A percentile compares a stretch with the other conserved stretches of the same genome.
Evolutionary conservation across 1,284 basidiomycete genomes (phyloP).

Genomic region (Moesziomyces globuligerus): DNA sequence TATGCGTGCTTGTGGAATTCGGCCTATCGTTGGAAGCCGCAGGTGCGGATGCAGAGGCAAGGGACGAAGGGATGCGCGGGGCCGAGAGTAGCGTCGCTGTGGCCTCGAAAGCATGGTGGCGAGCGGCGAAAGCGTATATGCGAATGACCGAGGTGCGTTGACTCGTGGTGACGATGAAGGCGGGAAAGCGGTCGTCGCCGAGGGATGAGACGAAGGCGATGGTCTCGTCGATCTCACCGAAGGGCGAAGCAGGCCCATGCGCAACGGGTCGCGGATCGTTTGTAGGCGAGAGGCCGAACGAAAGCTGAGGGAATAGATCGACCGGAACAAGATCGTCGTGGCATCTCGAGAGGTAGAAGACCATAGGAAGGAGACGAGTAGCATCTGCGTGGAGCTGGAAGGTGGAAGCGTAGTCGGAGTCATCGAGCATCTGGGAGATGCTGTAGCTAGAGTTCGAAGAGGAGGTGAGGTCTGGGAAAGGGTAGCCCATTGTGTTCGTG

Average conservation of each 20-base stretch:
- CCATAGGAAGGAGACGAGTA: constrained; percentile 38
- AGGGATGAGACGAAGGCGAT: constrained; percentile 38
- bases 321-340: constrained; percentile 56
- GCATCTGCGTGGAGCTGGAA: constrained; percentile 19
- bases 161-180: constrained; percentile 45
- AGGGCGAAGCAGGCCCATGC: constrained; percentile 41
- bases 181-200: background rate
- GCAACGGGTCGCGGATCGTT: constrained; percentile 23
- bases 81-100: constrained; percentile 32
- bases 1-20: background rate
- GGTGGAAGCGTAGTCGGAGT: constrained; percentile 16
- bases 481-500: constrained; percentile 11
- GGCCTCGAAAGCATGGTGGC: constrained; percentile 29
- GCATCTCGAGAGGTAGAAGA: constrained; percentile 55
- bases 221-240: constrained; percentile 46
- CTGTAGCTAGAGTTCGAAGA: constrained; percentile 27
- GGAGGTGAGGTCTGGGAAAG: constrained; percentile 27
- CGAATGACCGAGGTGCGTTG: constrained; percentile 25
- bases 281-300: constrained; percentile 3
- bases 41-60: constrained; percentile 4
- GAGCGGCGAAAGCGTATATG: constrained; percentile 45
- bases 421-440: constrained; percentile 20
- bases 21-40: background rate
- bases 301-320: constrained; percentile 40
- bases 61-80: constrained; percentile 14